Conservation (phyloP, 2,329 filamentous ascomycete genomes). For the Septoria linicola region DNA sequence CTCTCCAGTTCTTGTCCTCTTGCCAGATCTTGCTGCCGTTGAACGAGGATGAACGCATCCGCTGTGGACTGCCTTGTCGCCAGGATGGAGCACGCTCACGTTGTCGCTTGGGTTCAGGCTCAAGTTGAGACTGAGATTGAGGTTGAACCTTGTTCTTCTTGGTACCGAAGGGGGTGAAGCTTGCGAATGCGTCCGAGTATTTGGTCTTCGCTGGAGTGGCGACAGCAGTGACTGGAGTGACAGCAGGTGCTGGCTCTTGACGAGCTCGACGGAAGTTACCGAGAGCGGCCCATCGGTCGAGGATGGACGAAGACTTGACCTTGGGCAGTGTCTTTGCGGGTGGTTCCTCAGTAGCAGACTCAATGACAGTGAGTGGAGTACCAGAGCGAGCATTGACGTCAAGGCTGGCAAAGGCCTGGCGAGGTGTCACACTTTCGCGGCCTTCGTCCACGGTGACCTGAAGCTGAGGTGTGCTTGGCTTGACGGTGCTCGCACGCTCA, state of each 20-base stretch:
- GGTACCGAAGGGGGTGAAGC: conserved; percentile 36
- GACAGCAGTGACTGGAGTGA: conserved; percentile 37
- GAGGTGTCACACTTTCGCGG: conserved; percentile 50
- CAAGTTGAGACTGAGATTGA: conserved; percentile 27
- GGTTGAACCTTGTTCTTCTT: conserved; percentile 36
- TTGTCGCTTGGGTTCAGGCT: conserved; percentile 12
- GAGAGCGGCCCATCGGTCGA: conserved; percentile 88
- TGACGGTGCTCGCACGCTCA: conserved; percentile 41
- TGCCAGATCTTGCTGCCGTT: conserved; percentile 44
- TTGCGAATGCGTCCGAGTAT: conserved; percentile 36
- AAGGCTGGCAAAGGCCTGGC: conserved; percentile 54
- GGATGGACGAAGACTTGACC: conserved; percentile 47
- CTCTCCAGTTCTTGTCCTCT: conserved; percentile 52
- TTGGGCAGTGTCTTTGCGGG: conserved; percentile 63
- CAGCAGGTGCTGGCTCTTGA: conserved; percentile 42
- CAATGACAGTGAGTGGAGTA: conserved; percentile 28
- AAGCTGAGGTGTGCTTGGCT: conserved; percentile 59
- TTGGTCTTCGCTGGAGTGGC: conserved; percentile 39
- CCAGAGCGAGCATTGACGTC: conserved; percentile 50
- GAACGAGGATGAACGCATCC: conserved; percentile 36
- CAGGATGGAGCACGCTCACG: conserved; percentile 36
- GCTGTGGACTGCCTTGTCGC: conserved; percentile 34
- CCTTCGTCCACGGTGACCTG: conserved; percentile 48
- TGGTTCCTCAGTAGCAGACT: conserved; percentile 32
- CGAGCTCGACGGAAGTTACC: conserved; percentile 78